phyloP scores from a whole-genome alignment of 2,329 filamentous ascomycete species.

The Plectosphaerella sp. region DNA sequence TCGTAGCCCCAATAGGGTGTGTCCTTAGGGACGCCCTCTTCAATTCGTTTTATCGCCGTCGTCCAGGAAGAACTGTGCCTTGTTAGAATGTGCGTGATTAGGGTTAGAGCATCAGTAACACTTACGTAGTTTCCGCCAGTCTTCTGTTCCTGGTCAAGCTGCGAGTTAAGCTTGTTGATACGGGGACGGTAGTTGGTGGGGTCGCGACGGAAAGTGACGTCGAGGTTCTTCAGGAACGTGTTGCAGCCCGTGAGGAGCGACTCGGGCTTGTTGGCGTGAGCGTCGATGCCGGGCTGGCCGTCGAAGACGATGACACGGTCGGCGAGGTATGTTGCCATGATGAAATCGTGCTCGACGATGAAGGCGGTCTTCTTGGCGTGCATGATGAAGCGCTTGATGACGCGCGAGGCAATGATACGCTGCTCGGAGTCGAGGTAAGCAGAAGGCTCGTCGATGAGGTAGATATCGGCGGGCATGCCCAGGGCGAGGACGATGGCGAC shows the following conservation, averaged over 20 bases:
- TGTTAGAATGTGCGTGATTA: conserved; percentile 12
- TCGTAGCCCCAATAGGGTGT: conserved; percentile 24
- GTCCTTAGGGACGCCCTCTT: conserved; percentile 46
- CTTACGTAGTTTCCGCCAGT: conserved; percentile 82
- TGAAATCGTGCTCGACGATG: conserved; percentile 99
- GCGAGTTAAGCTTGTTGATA: conserved; percentile 96
- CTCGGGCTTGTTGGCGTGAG: conserved; percentile 85
- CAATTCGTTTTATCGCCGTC: conserved; percentile 57
- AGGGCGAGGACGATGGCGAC: conserved; percentile 97
- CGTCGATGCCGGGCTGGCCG: conserved; percentile 81
- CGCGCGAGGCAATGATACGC: conserved; percentile 92
- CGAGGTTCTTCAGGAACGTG: conserved; percentile 89
- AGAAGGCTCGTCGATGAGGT: conserved; percentile 95
- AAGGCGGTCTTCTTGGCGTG: conserved; percentile 99
- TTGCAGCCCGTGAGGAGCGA: conserved; percentile 95
- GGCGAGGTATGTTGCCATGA: conserved; percentile 76
- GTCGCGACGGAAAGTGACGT: conserved; percentile 98
- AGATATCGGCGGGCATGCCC: conserved; percentile 93
- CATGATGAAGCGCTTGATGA: conserved; percentile 99
- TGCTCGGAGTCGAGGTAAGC: conserved; percentile 98
- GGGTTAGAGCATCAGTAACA: conserved; percentile 15
- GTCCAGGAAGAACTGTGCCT: conserved; percentile 86
- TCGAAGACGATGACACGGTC: conserved; percentile 99
- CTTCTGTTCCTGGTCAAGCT: conserved; percentile 98
- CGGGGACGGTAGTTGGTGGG: conserved; percentile 93